A percentile compares a stretch with the other conserved stretches of the same genome.
Conservation (phyloP, 2,329 filamentous ascomycete genomes). For the Fusarium poae region DNA sequence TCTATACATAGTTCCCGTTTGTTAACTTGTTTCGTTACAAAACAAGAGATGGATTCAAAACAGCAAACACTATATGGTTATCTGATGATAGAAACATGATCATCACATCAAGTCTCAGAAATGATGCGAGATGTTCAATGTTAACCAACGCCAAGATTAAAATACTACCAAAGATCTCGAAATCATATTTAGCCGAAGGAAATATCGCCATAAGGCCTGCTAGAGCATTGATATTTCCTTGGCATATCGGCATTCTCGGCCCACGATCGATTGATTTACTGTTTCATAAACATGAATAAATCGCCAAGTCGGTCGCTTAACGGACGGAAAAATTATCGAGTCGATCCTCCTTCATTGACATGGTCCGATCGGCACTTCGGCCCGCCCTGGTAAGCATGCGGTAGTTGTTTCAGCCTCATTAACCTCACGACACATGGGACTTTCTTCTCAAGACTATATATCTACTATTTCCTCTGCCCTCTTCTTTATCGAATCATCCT, state of each 20-base stretch:
- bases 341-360: conserved; percentile 40
- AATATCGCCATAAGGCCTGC: background rate
- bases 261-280: conserved; percentile 3
- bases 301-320: conserved; percentile 22
- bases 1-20: background rate
- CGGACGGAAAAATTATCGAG: conserved; percentile 43
- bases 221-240: conserved; percentile 13
- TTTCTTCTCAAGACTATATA: background rate
- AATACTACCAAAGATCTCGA: conserved; percentile 1
- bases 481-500: conserved; percentile 3
- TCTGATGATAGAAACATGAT: background rate
- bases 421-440: conserved; percentile 24
- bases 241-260: conserved; percentile 12
- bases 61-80: background rate
- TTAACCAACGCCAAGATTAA: background rate
- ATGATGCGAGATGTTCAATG: background rate
- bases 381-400: conserved; percentile 16
- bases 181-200: conserved; percentile 1
- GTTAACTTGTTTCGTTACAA: background rate
- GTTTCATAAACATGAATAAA: conserved; percentile 27
- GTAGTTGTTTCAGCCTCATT: conserved; percentile 42
- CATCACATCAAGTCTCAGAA: background rate
- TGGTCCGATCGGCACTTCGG: conserved; percentile 27
- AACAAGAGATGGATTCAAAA: background rate
- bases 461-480: conserved; percentile 3